Percentiles rank a stretch among this genome's conserved stretches.
Evolutionary conservation across 176 grass and related monocot genomes (phyloP).

Genomic region (Cenchrus fungigraminus): DNA sequence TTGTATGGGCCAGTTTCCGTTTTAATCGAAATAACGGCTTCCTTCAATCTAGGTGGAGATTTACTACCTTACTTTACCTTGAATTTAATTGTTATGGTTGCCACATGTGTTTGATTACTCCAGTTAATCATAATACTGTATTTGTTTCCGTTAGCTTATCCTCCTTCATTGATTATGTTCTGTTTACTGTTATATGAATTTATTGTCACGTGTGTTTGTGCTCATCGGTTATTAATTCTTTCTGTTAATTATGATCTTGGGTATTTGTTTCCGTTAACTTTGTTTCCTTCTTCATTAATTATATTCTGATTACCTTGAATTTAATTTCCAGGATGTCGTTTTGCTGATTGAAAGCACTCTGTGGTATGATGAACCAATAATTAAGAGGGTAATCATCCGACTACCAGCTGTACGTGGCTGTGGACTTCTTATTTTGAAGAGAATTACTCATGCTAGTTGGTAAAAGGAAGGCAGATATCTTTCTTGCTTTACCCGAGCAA

Average conservation of each 20-base stretch:
- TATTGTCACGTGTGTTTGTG: not conserved
- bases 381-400: conserved; percentile 10
- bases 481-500: conserved; percentile 48
- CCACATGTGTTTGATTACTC: not conserved
- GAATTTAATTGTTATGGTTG: not conserved
- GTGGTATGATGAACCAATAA: not conserved
- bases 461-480: conserved; percentile 47
- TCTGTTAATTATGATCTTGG: not conserved
- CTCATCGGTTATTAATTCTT: not conserved
- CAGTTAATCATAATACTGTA: not conserved
- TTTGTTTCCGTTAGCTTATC: conserved; percentile 26
- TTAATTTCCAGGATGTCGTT: conserved; percentile 18
- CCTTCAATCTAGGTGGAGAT: not conserved
- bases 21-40: not conserved
- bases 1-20: not conserved
- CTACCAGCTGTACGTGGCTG: conserved; percentile 26
- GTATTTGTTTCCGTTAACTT: conserved; percentile 21
- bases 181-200: conserved; percentile 32
- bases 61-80: not conserved
- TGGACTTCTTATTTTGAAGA: conserved; percentile 45
- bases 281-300: conserved; percentile 28
- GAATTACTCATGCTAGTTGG: conserved; percentile 45
- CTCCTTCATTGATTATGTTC: conserved; percentile 34
- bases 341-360: not conserved
- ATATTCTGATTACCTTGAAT: conserved; percentile 27